Conservation (phyloP, 768 basidiomycete genomes). For the Phaeolepiota aurea region DNA sequence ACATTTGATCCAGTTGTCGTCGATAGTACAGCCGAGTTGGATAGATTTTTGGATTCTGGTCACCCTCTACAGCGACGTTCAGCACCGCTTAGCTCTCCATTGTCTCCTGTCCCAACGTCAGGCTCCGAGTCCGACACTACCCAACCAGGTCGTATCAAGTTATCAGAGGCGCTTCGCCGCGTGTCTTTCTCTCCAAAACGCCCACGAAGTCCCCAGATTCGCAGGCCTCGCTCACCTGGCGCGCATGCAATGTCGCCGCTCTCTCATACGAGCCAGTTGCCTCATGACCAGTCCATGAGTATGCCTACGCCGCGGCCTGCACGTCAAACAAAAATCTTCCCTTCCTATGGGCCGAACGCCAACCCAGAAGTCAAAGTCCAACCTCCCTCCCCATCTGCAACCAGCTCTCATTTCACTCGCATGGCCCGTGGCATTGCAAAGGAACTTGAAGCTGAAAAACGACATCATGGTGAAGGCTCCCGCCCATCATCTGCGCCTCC, state of each 20-base stretch:
- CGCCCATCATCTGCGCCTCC: constrained; percentile 3
- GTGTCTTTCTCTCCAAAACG: constrained; percentile 73
- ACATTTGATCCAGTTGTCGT: constrained; percentile 51
- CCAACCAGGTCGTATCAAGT: constrained; percentile 44
- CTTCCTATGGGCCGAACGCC: constrained; percentile 14
- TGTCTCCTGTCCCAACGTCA: constrained; percentile 36
- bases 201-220: constrained; percentile 40
- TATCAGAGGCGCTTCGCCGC: constrained; percentile 64
- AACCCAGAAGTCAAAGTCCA: constrained; percentile 45
- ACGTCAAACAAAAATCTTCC: constrained; percentile 18
- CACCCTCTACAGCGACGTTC: constrained; percentile 27
- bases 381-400: constrained; percentile 52
- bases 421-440: constrained; percentile 47
- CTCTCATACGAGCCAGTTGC: constrained; percentile 9
- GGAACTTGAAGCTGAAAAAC: constrained; percentile 39
- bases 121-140: constrained; percentile 39
- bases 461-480: constrained; percentile 9
- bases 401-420: constrained; percentile 50
- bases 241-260: constrained; percentile 15
- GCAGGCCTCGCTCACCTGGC: constrained; percentile 5
- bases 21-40: constrained; percentile 54
- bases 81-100: constrained; percentile 37
- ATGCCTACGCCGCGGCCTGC: constrained; percentile 24
- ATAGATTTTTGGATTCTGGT: constrained; percentile 51
- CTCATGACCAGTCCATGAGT: constrained; percentile 10